Evolutionary conservation across 164 flowering plant genomes (phyloP).

Genomic region (Magnolia kwangsiensis): DNA sequence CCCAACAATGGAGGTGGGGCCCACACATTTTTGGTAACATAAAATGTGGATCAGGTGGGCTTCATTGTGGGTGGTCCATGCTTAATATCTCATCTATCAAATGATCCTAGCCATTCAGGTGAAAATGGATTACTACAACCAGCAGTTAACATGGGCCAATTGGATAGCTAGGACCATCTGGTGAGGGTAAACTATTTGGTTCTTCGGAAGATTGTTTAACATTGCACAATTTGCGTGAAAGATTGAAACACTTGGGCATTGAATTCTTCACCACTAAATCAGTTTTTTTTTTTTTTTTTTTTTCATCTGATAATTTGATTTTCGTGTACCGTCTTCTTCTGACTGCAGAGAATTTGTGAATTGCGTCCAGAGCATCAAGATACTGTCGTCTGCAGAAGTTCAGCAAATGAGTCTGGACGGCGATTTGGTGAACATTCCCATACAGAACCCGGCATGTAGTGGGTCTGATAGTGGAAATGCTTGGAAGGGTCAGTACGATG

Average conservation of each 20-base stretch:
- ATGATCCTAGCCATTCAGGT: background rate
- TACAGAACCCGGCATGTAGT: slow-evolving; percentile 71
- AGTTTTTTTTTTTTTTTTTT: background rate
- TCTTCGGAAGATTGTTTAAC: background rate
- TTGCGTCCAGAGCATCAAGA: slow-evolving; percentile 90
- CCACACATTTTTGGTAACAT: background rate
- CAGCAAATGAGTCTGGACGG: slow-evolving; percentile 92
- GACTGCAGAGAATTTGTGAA: slow-evolving; percentile 76
- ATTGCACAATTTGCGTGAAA: background rate
- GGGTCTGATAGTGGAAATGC: slow-evolving; percentile 74
- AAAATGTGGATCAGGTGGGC: background rate
- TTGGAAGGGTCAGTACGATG: slow-evolving; percentile 70
- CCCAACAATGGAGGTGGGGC: background rate
- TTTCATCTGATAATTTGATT: background rate
- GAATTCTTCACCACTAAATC: too few species aligned
- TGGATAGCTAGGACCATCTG: background rate
- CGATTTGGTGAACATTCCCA: slow-evolving; percentile 46
- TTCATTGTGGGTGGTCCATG: background rate
- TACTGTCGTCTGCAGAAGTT: slow-evolving; percentile 80
- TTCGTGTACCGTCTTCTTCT: background rate
- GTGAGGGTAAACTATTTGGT: background rate
- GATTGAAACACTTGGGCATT: background rate
- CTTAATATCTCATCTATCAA: background rate
- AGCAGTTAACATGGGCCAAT: background rate
- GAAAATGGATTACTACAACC: background rate